Conservation (phyloP, 2,329 filamentous ascomycete genomes). For the Onygena corvina region DNA sequence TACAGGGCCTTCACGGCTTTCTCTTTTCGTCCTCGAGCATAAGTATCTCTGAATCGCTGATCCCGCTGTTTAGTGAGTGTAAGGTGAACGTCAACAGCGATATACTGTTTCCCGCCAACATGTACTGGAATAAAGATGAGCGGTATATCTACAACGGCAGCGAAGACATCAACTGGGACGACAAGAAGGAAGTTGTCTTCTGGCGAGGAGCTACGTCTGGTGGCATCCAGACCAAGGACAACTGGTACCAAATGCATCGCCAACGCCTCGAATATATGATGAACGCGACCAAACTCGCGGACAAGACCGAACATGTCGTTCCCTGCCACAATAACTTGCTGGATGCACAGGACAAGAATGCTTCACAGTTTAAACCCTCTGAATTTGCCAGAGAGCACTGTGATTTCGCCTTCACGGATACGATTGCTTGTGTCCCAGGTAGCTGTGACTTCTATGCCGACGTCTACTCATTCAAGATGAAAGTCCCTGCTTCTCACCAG, state of each 20-base stretch:
- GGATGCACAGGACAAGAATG: constrained; percentile 34
- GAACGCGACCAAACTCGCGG: constrained; percentile 49
- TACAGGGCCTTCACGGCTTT: constrained; percentile 37
- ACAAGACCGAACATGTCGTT: constrained; percentile 35
- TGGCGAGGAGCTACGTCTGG: constrained; percentile 41
- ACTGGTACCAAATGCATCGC: constrained; percentile 62
- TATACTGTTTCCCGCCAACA: constrained; percentile 40
- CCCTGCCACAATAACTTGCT: not conserved
- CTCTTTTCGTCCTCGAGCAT: constrained; percentile 40
- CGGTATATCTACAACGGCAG: constrained; percentile 17
- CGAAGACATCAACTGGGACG: constrained; percentile 29
- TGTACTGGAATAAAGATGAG: constrained; percentile 38
- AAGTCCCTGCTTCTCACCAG: constrained; percentile 27
- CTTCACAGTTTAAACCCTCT: constrained; percentile 23
- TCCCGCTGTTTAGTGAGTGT: constrained; percentile 41
- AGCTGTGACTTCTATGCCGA: constrained; percentile 38
- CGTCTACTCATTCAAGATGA: constrained; percentile 26
- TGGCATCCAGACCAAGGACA: constrained; percentile 38
- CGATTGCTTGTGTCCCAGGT: constrained; percentile 26
- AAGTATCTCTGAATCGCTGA: constrained; percentile 33
- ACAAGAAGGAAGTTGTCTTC: constrained; percentile 32
- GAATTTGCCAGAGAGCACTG: constrained; percentile 31
- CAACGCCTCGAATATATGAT: constrained; percentile 65
- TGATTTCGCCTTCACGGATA: constrained; percentile 34
- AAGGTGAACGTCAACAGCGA: constrained; percentile 43